Evolutionary conservation across 768 basidiomycete species (phyloP).

Genomic region (Leccinum disarticulatum): DNA sequence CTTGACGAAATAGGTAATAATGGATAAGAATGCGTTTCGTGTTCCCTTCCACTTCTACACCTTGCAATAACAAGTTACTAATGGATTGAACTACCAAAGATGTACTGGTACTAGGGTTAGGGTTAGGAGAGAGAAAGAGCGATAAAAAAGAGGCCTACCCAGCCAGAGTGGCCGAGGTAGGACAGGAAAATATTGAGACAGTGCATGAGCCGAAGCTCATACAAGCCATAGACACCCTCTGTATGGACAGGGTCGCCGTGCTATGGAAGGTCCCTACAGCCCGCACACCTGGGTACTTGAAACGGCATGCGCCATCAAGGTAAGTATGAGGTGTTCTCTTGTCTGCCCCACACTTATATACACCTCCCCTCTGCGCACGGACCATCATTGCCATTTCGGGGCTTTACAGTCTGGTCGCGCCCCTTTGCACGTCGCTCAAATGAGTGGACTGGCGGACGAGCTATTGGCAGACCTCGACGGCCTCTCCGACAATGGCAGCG

Average conservation of each 20-base stretch:
- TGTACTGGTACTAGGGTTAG: conserved; percentile 29
- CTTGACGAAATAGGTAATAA: no score
- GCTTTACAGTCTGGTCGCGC: not conserved
- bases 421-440: conserved; percentile 27
- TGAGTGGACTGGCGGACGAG: conserved; percentile 88
- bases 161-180: conserved; percentile 54
- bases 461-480: conserved; percentile 91
- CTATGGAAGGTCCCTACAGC: conserved; percentile 48
- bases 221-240: conserved; percentile 47
- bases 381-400: conserved; percentile 26
- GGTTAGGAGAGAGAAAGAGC: conserved; percentile 21
- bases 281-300: conserved; percentile 57
- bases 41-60: no score
- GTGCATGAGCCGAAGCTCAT: conserved; percentile 71
- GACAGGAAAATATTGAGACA: conserved; percentile 81
- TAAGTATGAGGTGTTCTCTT: conserved; percentile 45
- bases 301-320: conserved; percentile 62
- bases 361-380: conserved; percentile 16
- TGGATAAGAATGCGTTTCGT: no score
- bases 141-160: conserved; percentile 31
- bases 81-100: no score
- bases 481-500: conserved; percentile 66
- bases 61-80: no score
- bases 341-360: conserved; percentile 31
- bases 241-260: conserved; percentile 57